Conservation (phyloP, 441 rosid genomes). For the Corymbia calophylla region DNA sequence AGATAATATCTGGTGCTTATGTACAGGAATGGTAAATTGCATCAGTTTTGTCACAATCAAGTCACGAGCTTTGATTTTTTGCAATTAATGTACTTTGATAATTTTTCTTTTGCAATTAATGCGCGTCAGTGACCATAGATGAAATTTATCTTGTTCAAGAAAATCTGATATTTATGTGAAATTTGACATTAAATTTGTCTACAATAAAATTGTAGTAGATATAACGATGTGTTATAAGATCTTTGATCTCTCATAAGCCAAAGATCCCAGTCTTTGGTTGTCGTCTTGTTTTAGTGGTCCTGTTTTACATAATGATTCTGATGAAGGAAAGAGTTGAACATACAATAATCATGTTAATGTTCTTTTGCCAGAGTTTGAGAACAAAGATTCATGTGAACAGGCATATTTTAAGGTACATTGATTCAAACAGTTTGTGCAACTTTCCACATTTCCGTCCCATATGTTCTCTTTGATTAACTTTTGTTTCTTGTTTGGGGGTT, state of each 20-base stretch:
- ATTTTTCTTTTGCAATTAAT: background rate
- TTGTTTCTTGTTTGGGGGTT: background rate
- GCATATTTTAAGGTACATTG: conserved; percentile 76
- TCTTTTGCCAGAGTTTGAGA: conserved; percentile 62
- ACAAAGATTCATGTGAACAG: conserved; percentile 66
- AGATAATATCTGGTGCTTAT: background rate
- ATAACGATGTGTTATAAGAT: background rate
- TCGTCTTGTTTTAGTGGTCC: background rate
- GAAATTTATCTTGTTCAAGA: background rate
- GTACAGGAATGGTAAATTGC: background rate
- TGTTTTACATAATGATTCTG: background rate
- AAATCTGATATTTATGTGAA: background rate
- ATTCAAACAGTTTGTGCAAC: background rate
- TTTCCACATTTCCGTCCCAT: background rate
- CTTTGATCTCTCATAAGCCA: background rate
- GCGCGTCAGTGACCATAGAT: background rate
- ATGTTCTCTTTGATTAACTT: background rate
- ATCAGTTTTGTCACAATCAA: background rate
- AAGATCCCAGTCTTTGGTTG: background rate
- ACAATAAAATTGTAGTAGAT: background rate
- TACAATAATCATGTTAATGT: background rate
- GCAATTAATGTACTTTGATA: background rate
- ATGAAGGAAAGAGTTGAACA: background rate
- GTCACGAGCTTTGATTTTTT: background rate
- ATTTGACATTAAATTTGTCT: background rate